Percentiles rank a stretch among this genome's conserved stretches.
Conservation (phyloP, 345 rosid species). For the Carallia pectinifolia region DNA sequence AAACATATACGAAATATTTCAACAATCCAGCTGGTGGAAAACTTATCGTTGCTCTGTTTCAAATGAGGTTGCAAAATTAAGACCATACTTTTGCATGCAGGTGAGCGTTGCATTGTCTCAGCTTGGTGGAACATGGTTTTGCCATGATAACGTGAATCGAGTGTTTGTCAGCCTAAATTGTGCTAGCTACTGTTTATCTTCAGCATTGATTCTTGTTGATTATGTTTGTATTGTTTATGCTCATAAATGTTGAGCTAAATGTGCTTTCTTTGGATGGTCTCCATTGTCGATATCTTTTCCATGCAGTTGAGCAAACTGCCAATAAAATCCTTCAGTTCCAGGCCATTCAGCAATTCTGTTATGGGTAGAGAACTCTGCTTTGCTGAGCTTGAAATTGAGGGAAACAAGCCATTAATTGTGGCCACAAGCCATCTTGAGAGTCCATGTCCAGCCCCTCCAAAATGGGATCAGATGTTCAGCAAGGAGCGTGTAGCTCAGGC, state of each 20-base stretch:
- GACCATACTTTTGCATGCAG: constrained; percentile 80
- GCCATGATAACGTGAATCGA: not conserved
- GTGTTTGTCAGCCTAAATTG: no score
- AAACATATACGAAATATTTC: constrained; percentile 55
- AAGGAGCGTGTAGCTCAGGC: constrained; percentile 87
- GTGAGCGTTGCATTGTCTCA: constrained; percentile 30
- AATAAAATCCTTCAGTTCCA: constrained; percentile 58
- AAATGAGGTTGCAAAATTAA: constrained; percentile 36
- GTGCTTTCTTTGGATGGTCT: not conserved
- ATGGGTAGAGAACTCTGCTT: constrained; percentile 91
- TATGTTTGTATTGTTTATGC: not conserved
- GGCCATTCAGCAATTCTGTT: constrained; percentile 61
- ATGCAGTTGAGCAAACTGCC: constrained; percentile 82
- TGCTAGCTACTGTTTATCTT: not conserved
- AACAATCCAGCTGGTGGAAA: constrained; percentile 85
- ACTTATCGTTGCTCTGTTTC: constrained; percentile 67
- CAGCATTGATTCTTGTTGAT: not conserved
- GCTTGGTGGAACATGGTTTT: not conserved
- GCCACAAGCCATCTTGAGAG: constrained; percentile 99
- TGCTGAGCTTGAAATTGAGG: constrained; percentile 62
- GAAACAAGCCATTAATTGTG: constrained; percentile 52
- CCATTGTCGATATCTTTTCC: not conserved
- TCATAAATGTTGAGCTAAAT: not conserved
- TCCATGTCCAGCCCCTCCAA: constrained; percentile 89
- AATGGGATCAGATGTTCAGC: constrained; percentile 97